Percentiles rank a stretch among this genome's conserved stretches.
Conservation (phyloP, 2,329 filamentous ascomycete genomes). For the Zarea fungicola region DNA sequence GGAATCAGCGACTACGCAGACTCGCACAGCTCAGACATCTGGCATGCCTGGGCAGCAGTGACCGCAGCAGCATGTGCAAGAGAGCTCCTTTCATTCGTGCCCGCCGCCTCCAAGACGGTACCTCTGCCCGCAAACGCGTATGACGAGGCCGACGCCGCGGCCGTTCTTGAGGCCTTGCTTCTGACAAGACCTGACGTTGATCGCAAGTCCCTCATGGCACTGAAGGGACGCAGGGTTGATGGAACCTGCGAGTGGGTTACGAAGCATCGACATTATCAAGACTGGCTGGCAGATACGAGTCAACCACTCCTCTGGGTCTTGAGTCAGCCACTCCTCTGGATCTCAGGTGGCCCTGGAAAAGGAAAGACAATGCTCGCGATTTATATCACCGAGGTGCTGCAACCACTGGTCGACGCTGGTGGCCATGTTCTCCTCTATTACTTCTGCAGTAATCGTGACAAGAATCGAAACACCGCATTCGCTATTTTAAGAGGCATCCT, state of each 20-base stretch:
- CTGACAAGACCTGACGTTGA: slow-evolving; percentile 22
- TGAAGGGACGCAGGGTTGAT: slow-evolving; percentile 17
- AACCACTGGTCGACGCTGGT: background rate
- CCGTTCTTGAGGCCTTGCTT: slow-evolving; percentile 18
- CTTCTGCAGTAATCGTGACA: background rate
- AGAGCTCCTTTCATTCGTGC: slow-evolving; percentile 13
- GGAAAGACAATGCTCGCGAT: background rate
- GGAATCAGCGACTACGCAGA: slow-evolving; percentile 33
- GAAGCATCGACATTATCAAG: background rate
- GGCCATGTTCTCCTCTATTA: background rate
- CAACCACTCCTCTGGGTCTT: background rate
- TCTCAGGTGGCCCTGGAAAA: background rate
- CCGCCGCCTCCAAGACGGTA: slow-evolving; percentile 9
- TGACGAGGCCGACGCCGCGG: slow-evolving; percentile 15
- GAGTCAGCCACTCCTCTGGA: background rate
- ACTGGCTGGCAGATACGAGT: background rate
- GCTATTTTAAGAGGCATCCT: slow-evolving; percentile 1
- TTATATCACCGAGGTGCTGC: background rate
- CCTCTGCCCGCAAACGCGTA: slow-evolving; percentile 14
- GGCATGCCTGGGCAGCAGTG: slow-evolving; percentile 28
- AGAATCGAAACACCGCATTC: background rate
- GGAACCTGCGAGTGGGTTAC: slow-evolving; percentile 1
- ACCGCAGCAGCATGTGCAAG: slow-evolving; percentile 22
- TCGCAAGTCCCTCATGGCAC: slow-evolving; percentile 19
- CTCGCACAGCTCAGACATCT: slow-evolving; percentile 29